Evolutionary conservation across 108 stramenopile genomes (phyloP), one percentile per base, ranked within the genome.

Genomic region (Nitzschia palea): DNA sequence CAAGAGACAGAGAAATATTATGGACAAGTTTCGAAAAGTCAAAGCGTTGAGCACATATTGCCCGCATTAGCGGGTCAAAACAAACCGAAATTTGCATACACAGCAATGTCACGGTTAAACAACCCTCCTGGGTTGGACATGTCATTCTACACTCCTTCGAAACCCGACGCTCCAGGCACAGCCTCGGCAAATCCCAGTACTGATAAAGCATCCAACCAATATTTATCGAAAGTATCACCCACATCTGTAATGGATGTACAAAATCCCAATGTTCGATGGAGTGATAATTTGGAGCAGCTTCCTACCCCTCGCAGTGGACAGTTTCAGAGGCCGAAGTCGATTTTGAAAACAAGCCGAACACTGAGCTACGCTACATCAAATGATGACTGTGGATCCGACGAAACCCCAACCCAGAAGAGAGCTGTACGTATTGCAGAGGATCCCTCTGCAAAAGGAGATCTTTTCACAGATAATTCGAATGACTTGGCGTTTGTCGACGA

Each of bases 261-360:
- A 30, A 32, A 51, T 33, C 14, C 42, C 22, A 67, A 67, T 53
- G 59, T 67, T 17, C 73, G 58, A 22, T 74, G 73, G 73, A 67
- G 56, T 32, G 37, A 61, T n/a, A 67, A 60, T 10, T 35, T 67
- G 22, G 6, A 34, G 4, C 52, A 31, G 25, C 22, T 47, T 4
- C 51, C 65, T 17, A 53, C 51, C 8, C 62, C 44, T 8, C 43
- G 26, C 28, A 14, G 44, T 18, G 47, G 15, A 36, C 10, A 20
- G 15, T 48, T 6, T 26, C 51, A 44, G 17, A 64, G 53, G 26
- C 71, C 71, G 3, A 73, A 65, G 47, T 73, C 71, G 6, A 73
- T 73, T 20, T 44, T 73, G n/a, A 43, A 36, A 26, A 35, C 32
- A 27, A 30, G 68, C 42, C 28, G 56, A 10, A 18, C 20, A 2